These are phyloP conservation scores for Vitis hybrid DNA, from an alignment of 177 flowering plant genomes.

Conservation along the genomic window DNA sequence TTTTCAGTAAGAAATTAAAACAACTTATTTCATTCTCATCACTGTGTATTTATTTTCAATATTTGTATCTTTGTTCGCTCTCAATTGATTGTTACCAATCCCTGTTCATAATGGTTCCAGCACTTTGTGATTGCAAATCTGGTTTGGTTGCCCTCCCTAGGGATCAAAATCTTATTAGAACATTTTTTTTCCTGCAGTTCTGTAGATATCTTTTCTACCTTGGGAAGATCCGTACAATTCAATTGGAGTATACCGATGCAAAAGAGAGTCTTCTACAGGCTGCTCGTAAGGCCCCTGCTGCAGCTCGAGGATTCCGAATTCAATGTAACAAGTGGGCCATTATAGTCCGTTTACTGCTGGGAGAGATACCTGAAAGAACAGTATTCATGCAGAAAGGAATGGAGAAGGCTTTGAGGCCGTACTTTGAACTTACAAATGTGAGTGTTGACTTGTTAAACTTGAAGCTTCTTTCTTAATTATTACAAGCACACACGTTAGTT, in stretches of 20 bases:
- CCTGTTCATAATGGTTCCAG: too few species aligned
- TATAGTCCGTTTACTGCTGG: slow-evolving; percentile 81
- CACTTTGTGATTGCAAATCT: too few species aligned
- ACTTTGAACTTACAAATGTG: slow-evolving; percentile 98
- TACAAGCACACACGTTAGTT: not conserved
- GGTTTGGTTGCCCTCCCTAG: too few species aligned
- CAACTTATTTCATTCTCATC: too few species aligned
- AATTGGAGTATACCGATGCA: slow-evolving; percentile 51
- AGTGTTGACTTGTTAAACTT: slow-evolving; percentile 27
- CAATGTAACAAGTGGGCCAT: slow-evolving; percentile 93
- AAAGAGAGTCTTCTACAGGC: slow-evolving; percentile 48
- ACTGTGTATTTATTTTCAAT: too few species aligned
- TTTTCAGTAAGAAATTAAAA: too few species aligned
- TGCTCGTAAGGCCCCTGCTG: slow-evolving; percentile 44
- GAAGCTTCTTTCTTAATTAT: not conserved
- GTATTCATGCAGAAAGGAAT: slow-evolving; percentile 97
- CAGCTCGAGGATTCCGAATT: slow-evolving; percentile 44
- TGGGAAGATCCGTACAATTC: slow-evolving; percentile 50
- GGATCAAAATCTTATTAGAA: too few species aligned
- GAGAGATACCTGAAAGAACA: slow-evolving; percentile 97
- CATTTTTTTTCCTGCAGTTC: slow-evolving; percentile 3
- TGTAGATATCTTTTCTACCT: slow-evolving; percentile 22
- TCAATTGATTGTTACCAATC: too few species aligned
- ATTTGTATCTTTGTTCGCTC: too few species aligned
- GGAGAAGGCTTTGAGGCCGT: slow-evolving; percentile 93